Base-by-base conservation (phyloP, 2,329 filamentous ascomycete genomes). In the Pezicula rhizophila region DNA sequence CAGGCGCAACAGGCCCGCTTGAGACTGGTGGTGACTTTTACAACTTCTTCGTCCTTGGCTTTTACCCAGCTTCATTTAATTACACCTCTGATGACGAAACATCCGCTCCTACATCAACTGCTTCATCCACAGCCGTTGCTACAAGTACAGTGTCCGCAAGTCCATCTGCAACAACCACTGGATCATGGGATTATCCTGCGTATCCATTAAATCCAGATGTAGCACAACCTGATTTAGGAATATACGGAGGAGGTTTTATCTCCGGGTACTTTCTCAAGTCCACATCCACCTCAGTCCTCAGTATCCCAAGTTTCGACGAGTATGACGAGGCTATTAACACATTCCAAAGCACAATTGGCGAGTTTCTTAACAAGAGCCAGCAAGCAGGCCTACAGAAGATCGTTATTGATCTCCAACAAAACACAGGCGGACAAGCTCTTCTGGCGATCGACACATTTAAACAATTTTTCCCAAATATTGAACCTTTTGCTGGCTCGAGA, bases 401-500 rank as follows among this genome's bases (percentile, higher is more conserved):
- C 3, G 71, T 87, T 37, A 77, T 87, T 49, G 84, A 87, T 53
- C 57, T 87, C 4, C 73, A 77, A 4, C 70, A 68, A 6, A 87
- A 87, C 52, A 68, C 67, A 1, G 83, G 83, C 25, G 83, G 83
- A 0, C 60, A 80, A 7, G 71, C 77, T n/a, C 69, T 85, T 23
- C 83, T 84, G 66, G 76, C 72, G 2, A 70, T 70, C 40, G 71
- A 76, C 39, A 56, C 74, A 1, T 82, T 82, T 59, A 64, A 65
- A 8, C 60, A 70, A 25, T 62, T 64, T 51, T 63, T 65, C 41
- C 62, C 64, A 12, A 54, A 48, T 31, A 56, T 62, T 8, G 62
- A 60, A 14, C 58, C 59, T 2, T 60, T 52, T 44, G 48, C 43
- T 5, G 60, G 58, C 14, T 50, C 45, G 42, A 51, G 59, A 7